These are phyloP conservation scores for Mortierella sp. DNA, from an alignment of 371 early-diverging fungal species.

Conservation along the genomic window DNA sequence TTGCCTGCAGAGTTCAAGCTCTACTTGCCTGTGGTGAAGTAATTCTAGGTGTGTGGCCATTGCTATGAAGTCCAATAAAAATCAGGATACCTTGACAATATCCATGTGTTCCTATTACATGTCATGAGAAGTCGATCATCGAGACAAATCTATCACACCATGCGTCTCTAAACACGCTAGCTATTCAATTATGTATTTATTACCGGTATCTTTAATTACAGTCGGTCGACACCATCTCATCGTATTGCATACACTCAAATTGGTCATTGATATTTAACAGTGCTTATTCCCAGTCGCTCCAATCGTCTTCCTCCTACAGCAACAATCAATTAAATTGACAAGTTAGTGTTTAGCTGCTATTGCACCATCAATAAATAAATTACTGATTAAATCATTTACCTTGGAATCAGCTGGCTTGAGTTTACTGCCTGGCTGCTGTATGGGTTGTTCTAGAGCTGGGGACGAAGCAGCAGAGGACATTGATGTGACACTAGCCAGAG, in stretches of 20 bases:
- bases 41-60: not conserved
- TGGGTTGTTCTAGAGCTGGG: constrained; percentile 24
- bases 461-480: constrained; percentile 36
- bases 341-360: too few species aligned
- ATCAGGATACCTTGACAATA: not conserved
- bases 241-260: too few species aligned
- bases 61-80: not conserved
- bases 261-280: too few species aligned
- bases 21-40: constrained; percentile 76
- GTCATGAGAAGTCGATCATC: too few species aligned
- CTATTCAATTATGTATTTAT: too few species aligned
- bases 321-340: not conserved
- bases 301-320: constrained; percentile 54
- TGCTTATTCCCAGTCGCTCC: constrained; percentile 56
- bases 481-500: constrained; percentile 30
- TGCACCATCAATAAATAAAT: not conserved
- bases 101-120: too few species aligned
- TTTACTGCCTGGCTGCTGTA: constrained; percentile 20
- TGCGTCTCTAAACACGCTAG: too few species aligned
- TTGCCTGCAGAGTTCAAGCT: constrained; percentile 94
- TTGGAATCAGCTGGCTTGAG: constrained; percentile 34
- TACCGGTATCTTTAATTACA: too few species aligned
- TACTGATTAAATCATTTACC: constrained; percentile 19
- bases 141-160: too few species aligned
- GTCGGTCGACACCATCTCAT: too few species aligned